phyloP scores from a whole-genome alignment of 768 basidiomycete species.

The Tulasnella sp. region DNA sequence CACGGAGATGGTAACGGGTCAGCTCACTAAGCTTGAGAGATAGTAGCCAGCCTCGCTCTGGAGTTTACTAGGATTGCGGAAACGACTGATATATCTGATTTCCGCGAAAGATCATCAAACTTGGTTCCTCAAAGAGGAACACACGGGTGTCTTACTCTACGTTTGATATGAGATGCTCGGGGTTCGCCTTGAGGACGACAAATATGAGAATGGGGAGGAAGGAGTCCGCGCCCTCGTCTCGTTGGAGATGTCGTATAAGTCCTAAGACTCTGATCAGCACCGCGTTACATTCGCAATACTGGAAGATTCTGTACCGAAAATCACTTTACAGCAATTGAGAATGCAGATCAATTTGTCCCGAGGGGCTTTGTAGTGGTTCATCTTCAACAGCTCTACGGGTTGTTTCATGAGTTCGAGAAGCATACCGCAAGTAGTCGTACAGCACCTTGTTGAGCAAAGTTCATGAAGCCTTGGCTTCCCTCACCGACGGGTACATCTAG shows the following conservation, averaged over 20 bases:
- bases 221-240: slow-evolving; percentile 82
- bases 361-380: slow-evolving; percentile 98
- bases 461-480: slow-evolving; percentile 60
- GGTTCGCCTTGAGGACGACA: slow-evolving; percentile 89
- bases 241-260: slow-evolving; percentile 72
- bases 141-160: slow-evolving; percentile 51
- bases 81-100: slow-evolving; percentile 86
- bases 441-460: slow-evolving; percentile 78
- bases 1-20: neutral
- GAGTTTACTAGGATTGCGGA: slow-evolving; percentile 76
- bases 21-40: slow-evolving; percentile 76
- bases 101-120: slow-evolving; percentile 22
- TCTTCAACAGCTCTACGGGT: slow-evolving; percentile 76
- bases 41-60: slow-evolving; percentile 97
- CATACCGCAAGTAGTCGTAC: neutral
- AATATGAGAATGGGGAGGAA: slow-evolving; percentile 92
- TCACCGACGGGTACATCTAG: slow-evolving; percentile 68
- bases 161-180: slow-evolving; percentile 84
- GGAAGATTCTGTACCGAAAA: slow-evolving; percentile 54
- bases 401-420: neutral
- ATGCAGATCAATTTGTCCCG: slow-evolving; percentile 97
- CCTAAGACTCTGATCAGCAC: slow-evolving; percentile 36
- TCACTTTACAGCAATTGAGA: slow-evolving; percentile 96
- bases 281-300: neutral
- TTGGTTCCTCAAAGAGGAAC: neutral